phyloP scores from a whole-genome alignment of 805 yeast genomes.

The Monosporozyma yasuniensis region DNA sequence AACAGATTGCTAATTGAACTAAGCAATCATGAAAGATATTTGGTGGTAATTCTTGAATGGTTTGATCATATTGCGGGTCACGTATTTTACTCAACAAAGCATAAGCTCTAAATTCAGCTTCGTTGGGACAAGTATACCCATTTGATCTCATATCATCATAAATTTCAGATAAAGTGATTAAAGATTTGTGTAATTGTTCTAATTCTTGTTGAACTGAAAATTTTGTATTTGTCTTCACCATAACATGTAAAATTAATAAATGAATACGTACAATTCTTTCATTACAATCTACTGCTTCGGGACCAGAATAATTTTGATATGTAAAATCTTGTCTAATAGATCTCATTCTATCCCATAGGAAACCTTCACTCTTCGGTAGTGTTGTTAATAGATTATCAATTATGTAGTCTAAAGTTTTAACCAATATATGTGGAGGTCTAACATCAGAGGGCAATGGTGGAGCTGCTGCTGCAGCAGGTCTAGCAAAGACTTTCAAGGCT shows the following conservation, averaged over 20 bases:
- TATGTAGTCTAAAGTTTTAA: conserved; percentile 59
- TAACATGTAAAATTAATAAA: conserved; percentile 66
- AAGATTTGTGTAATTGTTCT: conserved; percentile 85
- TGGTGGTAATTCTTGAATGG: conserved; percentile 57
- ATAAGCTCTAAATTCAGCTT: conserved; percentile 89
- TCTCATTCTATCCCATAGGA: conserved; percentile 94
- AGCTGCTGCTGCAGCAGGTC: conserved; percentile 98
- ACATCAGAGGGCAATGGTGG: conserved; percentile 97
- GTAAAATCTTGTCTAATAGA: conserved; percentile 96
- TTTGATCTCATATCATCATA: conserved; percentile 68
- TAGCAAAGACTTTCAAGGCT: conserved; percentile 85
- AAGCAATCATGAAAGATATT: conserved; percentile 42
- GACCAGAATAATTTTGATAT: conserved; percentile 86
- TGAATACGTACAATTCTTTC: conserved; percentile 89
- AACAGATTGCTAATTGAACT: conserved; percentile 63
- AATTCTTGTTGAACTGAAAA: conserved; percentile 92
- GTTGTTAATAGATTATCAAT: conserved; percentile 52
- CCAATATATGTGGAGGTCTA: conserved; percentile 76
- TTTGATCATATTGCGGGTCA: conserved; percentile 79
- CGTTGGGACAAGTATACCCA: conserved; percentile 67
- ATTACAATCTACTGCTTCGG: conserved; percentile 87
- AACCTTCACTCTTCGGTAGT: conserved; percentile 79
- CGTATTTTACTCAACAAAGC: conserved; percentile 68
- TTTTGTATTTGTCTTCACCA: conserved; percentile 66
- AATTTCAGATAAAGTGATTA: conserved; percentile 81